These are phyloP conservation scores for Lophiostoma macrostomum DNA, from an alignment of 495 filamentous ascomycete genomes.

Conservation along the genomic window DNA sequence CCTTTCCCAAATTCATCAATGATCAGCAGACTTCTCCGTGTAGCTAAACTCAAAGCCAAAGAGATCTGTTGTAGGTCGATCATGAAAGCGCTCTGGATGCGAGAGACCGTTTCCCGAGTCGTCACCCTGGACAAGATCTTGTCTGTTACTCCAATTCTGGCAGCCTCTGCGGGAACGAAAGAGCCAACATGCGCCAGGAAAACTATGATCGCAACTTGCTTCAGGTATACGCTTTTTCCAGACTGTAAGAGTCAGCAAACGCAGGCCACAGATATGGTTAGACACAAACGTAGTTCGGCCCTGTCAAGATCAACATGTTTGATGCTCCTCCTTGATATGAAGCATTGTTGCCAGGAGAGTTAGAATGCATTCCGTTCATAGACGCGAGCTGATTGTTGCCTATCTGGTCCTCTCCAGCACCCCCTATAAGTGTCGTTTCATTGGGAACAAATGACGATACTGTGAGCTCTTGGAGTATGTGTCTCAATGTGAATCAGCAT, in stretches of 20 bases:
- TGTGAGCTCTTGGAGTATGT: constrained; percentile 84
- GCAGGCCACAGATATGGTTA: too few species aligned
- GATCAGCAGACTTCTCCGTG: constrained; percentile 72
- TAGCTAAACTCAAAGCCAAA: constrained; percentile 72
- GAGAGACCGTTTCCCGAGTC: constrained; percentile 80
- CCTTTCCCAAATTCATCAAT: constrained; percentile 98
- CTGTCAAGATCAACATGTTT: constrained; percentile 81
- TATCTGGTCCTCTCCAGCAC: constrained; percentile 40
- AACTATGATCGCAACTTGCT: constrained; percentile 90
- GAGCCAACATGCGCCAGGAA: constrained; percentile 92
- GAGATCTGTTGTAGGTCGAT: constrained; percentile 88
- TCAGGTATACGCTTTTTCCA: constrained; percentile 94
- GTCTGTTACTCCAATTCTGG: constrained; percentile 83
- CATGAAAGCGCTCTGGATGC: constrained; percentile 88
- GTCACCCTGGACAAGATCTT: constrained; percentile 87
- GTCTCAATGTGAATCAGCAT: constrained; percentile 45
- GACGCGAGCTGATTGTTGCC: not conserved
- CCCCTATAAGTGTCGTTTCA: constrained; percentile 68
- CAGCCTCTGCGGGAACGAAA: constrained; percentile 78
- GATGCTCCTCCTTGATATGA: constrained; percentile 41
- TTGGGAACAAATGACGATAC: constrained; percentile 87
- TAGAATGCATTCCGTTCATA: not conserved
- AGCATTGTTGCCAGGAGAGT: not conserved
- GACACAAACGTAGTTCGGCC: constrained; percentile 93
- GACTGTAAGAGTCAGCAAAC: too few species aligned